Conservation (phyloP, 2,329 filamentous ascomycete species). For the Triangularia verruculosa region DNA sequence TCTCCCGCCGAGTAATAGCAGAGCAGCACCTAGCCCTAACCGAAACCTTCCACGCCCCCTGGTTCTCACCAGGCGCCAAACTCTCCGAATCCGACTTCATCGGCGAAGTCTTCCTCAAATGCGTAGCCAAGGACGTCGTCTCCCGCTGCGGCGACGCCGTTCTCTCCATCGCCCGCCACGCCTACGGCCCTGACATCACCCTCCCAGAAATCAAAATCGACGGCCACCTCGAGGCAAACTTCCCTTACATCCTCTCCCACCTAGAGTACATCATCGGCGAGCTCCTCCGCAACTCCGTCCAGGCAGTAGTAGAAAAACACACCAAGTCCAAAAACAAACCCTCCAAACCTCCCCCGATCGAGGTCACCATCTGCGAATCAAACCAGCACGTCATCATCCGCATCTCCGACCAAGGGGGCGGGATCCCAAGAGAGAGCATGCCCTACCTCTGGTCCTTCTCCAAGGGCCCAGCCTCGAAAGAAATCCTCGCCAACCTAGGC, state of each 20-base stretch:
- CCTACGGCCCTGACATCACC: constrained; percentile 66
- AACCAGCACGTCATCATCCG: constrained; percentile 94
- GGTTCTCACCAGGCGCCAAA: constrained; percentile 80
- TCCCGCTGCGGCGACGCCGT: constrained; percentile 76
- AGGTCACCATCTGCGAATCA: constrained; percentile 91
- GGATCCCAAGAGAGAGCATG: constrained; percentile 78
- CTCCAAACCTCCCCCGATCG: constrained; percentile 71
- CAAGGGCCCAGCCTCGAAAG: constrained; percentile 78
- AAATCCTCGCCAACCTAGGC: constrained; percentile 77
- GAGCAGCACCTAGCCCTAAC: constrained; percentile 95
- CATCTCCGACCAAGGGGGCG: constrained; percentile 92
- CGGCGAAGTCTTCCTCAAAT: constrained; percentile 91
- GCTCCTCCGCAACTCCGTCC: constrained; percentile 89
- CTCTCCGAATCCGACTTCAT: constrained; percentile 78
- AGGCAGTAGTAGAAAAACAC: constrained; percentile 80
- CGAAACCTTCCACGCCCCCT: constrained; percentile 86
- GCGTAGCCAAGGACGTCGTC: constrained; percentile 85
- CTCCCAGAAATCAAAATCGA: constrained; percentile 80
- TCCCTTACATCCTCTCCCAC: constrained; percentile 94
- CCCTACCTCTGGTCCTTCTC: constrained; percentile 96
- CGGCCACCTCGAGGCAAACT: constrained; percentile 84
- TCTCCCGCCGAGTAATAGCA: constrained; percentile 92
- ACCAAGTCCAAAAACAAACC: constrained; percentile 35
- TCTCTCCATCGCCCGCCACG: constrained; percentile 68
- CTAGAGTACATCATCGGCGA: constrained; percentile 97